Conservation (phyloP, 768 basidiomycete species). For the Tubosaeta brunneosetosa region DNA sequence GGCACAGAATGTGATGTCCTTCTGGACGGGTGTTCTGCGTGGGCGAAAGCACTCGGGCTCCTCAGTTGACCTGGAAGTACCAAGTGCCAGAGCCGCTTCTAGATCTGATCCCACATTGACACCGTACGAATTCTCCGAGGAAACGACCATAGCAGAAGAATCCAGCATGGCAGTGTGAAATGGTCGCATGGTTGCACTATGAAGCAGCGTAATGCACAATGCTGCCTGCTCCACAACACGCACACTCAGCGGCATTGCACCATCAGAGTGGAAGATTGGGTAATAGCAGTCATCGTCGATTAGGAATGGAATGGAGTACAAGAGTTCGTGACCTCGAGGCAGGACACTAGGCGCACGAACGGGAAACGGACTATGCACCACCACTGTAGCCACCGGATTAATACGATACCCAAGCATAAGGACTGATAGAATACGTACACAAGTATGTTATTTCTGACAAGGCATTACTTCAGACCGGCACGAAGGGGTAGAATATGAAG, state of each 20-base stretch:
- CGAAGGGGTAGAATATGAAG: background rate
- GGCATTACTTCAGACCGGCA: constrained; percentile 10
- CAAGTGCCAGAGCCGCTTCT: constrained; percentile 21
- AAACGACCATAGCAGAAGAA: background rate
- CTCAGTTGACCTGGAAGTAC: constrained; percentile 14
- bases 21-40: constrained; percentile 25
- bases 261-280: background rate
- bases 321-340: constrained; percentile 11
- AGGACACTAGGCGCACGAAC: constrained; percentile 8
- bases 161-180: constrained; percentile 5
- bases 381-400: constrained; percentile 45
- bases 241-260: background rate
- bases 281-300: constrained; percentile 5
- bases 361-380: constrained; percentile 53
- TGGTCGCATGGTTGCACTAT: background rate
- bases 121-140: background rate
- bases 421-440: constrained; percentile 62
- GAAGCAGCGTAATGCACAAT: constrained; percentile 3
- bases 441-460: constrained; percentile 86
- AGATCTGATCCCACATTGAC: constrained; percentile 10
- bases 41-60: constrained; percentile 7
- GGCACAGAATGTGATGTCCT: constrained; percentile 36
- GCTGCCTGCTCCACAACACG: background rate
- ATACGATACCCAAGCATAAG: constrained; percentile 17
- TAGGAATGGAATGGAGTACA: constrained; percentile 19